Percentiles rank a stretch among this genome's conserved stretches.
phyloP scores from a whole-genome alignment of 73 alveolate species.

The Tetrahymena borealis region DNA sequence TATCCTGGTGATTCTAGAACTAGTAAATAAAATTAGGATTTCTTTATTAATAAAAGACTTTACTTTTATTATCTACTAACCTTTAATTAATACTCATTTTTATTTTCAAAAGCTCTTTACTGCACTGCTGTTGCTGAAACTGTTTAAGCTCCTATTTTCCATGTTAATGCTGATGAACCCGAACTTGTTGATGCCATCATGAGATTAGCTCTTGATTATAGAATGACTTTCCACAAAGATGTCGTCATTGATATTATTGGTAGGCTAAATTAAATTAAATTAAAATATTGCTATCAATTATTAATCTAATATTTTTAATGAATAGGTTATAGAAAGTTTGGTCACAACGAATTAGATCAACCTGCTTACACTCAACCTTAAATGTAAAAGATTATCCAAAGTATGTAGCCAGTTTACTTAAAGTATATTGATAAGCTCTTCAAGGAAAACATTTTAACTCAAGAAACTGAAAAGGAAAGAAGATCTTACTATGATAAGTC shows the following conservation, averaged over 20 bases:
- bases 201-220: slow-evolving; percentile 64
- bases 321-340: slow-evolving; percentile 57
- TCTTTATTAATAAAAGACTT: neutral
- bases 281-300: neutral
- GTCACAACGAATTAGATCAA: slow-evolving; percentile 80
- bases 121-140: slow-evolving; percentile 53
- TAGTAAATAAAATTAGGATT: neutral
- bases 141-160: slow-evolving; percentile 51
- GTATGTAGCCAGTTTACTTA: slow-evolving; percentile 41
- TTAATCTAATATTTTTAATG: neutral
- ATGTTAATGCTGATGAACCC: slow-evolving; percentile 70
- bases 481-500: slow-evolving; percentile 27
- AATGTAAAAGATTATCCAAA: slow-evolving; percentile 60
- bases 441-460: slow-evolving; percentile 48
- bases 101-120: neutral
- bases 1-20: slow-evolving; percentile 23
- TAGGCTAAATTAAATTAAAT: too few relatives aligned
- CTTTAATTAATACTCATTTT: neutral
- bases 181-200: slow-evolving; percentile 55
- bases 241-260: slow-evolving; percentile 65
- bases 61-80: neutral
- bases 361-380: slow-evolving; percentile 73
- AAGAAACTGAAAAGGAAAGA: slow-evolving; percentile 30
- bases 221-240: slow-evolving; percentile 61
- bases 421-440: slow-evolving; percentile 49